Evolutionary conservation across 2,329 filamentous ascomycete species (phyloP).

Genomic region (Colletotrichum sublineola): DNA sequence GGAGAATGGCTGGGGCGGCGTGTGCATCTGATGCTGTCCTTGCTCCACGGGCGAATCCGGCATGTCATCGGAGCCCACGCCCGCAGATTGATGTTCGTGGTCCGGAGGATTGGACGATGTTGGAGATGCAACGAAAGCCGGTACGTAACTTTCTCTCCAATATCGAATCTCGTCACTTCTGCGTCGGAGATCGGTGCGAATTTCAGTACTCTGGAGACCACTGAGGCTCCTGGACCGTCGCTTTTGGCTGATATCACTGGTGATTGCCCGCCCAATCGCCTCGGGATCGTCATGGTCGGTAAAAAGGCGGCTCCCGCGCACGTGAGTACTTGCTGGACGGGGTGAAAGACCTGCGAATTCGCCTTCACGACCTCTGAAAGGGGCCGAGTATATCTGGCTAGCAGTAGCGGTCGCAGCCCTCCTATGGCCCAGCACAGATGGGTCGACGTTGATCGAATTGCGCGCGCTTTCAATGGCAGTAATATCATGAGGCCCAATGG

Average conservation of each 20-base stretch:
- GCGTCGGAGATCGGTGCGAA: conserved; percentile 54
- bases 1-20: conserved; percentile 65
- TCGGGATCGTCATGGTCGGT: conserved; percentile 59
- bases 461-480: conserved; percentile 66
- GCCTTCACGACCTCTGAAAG: conserved; percentile 54
- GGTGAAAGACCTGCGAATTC: conserved; percentile 70
- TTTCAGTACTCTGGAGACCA: conserved; percentile 25
- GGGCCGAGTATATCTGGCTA: conserved; percentile 54
- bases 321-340: conserved; percentile 72
- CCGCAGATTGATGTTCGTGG: conserved; percentile 50
- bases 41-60: conserved; percentile 51
- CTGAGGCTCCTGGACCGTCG: conserved; percentile 72
- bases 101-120: conserved; percentile 62
- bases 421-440: conserved; percentile 52
- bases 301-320: conserved; percentile 57
- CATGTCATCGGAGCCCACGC: conserved; percentile 49
- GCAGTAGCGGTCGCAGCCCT: conserved; percentile 57
- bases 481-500: conserved; percentile 68
- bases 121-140: conserved; percentile 62
- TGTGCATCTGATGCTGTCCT: conserved; percentile 50
- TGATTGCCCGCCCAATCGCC: conserved; percentile 74
- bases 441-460: conserved; percentile 65
- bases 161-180: conserved; percentile 75
- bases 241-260: conserved; percentile 65
- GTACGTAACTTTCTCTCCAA: conserved; percentile 73